Percentiles rank a stretch among this genome's conserved stretches.
Conservation (phyloP, 768 basidiomycete genomes). For the Lactifluus subvellereus region DNA sequence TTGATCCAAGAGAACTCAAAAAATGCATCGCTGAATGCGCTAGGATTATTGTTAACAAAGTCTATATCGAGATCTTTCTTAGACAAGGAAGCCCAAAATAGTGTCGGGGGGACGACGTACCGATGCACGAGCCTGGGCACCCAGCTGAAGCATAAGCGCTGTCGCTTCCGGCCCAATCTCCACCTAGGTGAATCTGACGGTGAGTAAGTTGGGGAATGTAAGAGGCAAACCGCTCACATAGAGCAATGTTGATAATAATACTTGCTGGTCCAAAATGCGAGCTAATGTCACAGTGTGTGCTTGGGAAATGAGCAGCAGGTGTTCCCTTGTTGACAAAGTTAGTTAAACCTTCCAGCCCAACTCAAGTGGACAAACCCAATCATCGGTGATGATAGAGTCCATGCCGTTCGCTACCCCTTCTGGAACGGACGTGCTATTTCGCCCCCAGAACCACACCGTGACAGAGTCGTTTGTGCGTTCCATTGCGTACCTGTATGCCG, state of each 20-base stretch:
- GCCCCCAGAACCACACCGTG: conserved; percentile 37
- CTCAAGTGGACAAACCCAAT: conserved; percentile 23
- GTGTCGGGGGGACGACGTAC: conserved; percentile 10
- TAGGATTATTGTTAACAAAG: conserved; percentile 18
- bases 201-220: background rate
- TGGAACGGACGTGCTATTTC: conserved; percentile 24
- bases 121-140: conserved; percentile 22
- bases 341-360: background rate
- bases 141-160: conserved; percentile 20
- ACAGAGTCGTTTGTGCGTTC: conserved; percentile 28
- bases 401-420: conserved; percentile 20
- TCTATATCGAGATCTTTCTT: background rate
- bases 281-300: conserved; percentile 33
- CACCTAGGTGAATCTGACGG: conserved; percentile 7
- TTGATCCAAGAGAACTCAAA: conserved; percentile 22
- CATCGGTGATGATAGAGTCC: conserved; percentile 19
- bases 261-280: conserved; percentile 28
- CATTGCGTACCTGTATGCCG: conserved; percentile 29
- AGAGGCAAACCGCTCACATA: conserved; percentile 21
- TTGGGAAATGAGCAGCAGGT: conserved; percentile 26
- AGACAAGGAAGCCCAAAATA: background rate
- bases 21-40: conserved; percentile 14
- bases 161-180: conserved; percentile 24
- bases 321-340: conserved; percentile 16
- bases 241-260: conserved; percentile 27